Evolutionary conservation across 2,329 filamentous ascomycete species (phyloP), one percentile per base, ranked within the genome.

Genomic region (Metarhizium guizhouense): DNA sequence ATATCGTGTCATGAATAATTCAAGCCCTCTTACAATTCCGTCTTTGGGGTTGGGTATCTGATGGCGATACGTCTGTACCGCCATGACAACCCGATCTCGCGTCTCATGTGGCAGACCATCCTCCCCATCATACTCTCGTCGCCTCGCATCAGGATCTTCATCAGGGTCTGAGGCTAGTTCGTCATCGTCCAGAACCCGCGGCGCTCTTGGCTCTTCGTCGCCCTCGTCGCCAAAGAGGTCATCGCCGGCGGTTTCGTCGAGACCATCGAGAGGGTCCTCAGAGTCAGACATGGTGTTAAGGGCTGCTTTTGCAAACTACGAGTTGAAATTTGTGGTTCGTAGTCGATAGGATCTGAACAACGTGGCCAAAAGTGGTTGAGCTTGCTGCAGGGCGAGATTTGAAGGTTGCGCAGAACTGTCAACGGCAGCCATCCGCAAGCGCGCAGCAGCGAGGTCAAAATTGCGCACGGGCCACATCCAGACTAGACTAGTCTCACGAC

Each of bases 41-140:
- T 91, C 85, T 60, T 80, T 84, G 42, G 86, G 80, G 64, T 87
- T 86, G 14, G 88, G 88, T 14, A 86, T 74, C 52, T 82, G 78
- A 67, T 92, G 88, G 49, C 88, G 80, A 63, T 81, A 84, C 50
- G 90, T 73, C 50, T 82, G 80, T 50, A 86, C 75, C 53, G 84
- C 83, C 72, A 84, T 79, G 54, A 88, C 78, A 53, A 82, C 74
- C 60, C 79, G 80, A 60, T 82, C 74, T 58, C 76, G 74, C 20
- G 76, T 78, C 62, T 73, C 74, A 55, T 72, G 70, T 51, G 70
- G 69, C 52, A 76, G 74, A 14, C 75, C 74, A 10, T 74, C 71
- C 6, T 77, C 73, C 48, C 76, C 74, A n/a, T 75, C 73, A 34
- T 74, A 72, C 11, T 73, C 59, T 61, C 72, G 61, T 58, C 64